Base-by-base conservation (phyloP, 768 basidiomycete genomes). In the Hypholoma sublateritium region DNA sequence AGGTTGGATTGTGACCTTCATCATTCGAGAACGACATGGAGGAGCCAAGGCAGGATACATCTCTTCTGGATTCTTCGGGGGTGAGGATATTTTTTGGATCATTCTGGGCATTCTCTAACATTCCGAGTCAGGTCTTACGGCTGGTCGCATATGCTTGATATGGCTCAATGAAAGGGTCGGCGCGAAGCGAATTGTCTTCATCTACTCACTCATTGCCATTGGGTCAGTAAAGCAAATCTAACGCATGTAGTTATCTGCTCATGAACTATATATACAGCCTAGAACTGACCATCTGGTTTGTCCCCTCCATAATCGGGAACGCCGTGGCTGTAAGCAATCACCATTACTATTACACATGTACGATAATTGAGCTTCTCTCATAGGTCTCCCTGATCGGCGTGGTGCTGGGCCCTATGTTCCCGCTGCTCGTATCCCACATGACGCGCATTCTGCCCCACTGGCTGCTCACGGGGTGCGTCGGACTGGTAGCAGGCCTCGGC, bases 351-450 rank as follows among this genome's bases (percentile, higher is more conserved):
- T 12, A 4, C n/a, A 1, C 11, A n/a, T n/a, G 4, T 46, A 19
- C 42, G 50, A 7, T 21, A 1, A 19, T 25, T 21, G 21, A 16
- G 42, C 28, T 32, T 24, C 13, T 17, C 14, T 19, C 42, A 48
- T 22, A 67, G 66, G 57, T 91, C 25, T 78, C 86, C 1, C 55
- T 89, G 37, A 71, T 89, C 12, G 90, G 89, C 12, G 58, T 90
- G 11, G 69, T 90, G n/a, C 72, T 92, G 32, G 90, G 88, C 0
- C 89, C 88, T 4, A 82, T 91, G 72, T 90, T 84, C 65, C 87
- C 87, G 2, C 77, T 89, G 34, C 75, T 83, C 6, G 84, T 93
- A 77, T 87, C 86, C 62, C 81, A 88, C 44, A 76, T 86, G 13
- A 79, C 84, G 3, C 78, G 82, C 3, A 77, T 92, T 51, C 70